Percentiles rank a stretch among this genome's conserved stretches.
Evolutionary conservation across 139 green algal genomes (phyloP).

Genomic region (Chlorella sp.): DNA sequence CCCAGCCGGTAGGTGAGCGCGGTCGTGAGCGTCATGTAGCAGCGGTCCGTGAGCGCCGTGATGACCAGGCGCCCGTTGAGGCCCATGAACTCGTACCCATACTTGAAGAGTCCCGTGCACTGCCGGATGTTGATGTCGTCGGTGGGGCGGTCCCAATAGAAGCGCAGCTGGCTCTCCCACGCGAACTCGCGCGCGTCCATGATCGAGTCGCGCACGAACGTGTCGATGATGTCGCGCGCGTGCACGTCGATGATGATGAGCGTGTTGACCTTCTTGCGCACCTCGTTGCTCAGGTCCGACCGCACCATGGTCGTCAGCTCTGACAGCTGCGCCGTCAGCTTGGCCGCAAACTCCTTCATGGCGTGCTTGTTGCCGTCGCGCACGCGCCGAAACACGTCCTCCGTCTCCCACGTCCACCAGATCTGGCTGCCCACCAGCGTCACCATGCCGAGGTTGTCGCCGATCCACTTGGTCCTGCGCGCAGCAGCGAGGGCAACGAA

Average conservation of each 20-base stretch:
- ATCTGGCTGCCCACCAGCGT: conserved; percentile 80
- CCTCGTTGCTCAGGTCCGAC: conserved; percentile 53
- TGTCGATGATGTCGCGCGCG: conserved; percentile 78
- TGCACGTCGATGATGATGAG: conserved; percentile 88
- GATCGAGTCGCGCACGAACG: conserved; percentile 74
- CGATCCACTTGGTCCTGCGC: conserved; percentile 67
- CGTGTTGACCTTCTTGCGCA: conserved; percentile 79
- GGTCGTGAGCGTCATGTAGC: conserved; percentile 86
- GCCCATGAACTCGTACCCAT: conserved; percentile 82
- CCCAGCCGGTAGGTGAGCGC: conserved; percentile 72
- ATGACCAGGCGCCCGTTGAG: conserved; percentile 81
- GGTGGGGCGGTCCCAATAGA: conserved; percentile 64
- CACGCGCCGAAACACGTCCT: conserved; percentile 76
- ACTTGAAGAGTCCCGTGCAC: conserved; percentile 65
- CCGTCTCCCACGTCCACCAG: conserved; percentile 89
- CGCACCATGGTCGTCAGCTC: conserved; percentile 78
- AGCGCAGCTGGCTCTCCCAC: conserved; percentile 80
- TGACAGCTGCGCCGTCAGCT: conserved; percentile 68
- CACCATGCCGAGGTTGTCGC: conserved; percentile 78
- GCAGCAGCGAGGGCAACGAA: no score
- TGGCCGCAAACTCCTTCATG: conserved; percentile 74
- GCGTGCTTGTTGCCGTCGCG: conserved; percentile 70
- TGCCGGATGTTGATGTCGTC: conserved; percentile 82
- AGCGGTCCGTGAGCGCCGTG: conserved; percentile 77
- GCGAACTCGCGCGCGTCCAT: conserved; percentile 80